Base-by-base conservation (phyloP, 805 yeast species). In the Yarrowia sp. region DNA sequence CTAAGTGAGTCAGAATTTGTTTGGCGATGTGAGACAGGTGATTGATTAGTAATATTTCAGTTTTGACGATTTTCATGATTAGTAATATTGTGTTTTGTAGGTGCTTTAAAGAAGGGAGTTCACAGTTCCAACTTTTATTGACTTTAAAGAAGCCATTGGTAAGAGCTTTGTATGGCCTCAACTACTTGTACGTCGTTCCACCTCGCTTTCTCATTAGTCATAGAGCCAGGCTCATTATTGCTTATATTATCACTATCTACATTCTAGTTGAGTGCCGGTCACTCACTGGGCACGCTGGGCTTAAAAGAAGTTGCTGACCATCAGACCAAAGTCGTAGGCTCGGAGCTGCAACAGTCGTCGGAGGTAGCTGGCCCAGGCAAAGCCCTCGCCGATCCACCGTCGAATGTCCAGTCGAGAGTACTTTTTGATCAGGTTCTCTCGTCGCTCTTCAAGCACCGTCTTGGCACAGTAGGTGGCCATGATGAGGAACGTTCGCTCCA, bases 401-500 rank as follows among this genome's bases (percentile, higher is more conserved):
- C 50, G 44, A 1, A 73, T 12, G n/a, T 70, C 66, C 71, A 73
- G 70, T 1, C 55, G 30, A 10, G 67, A 67, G 46, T 71, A 73
- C 39, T 68, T 44, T 8, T 47, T 30, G 33, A 73, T 61, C 7
- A 79, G 76, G 10, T 68, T 66, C 69, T 87, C 91, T 19, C 77
- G 74, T 3, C 85, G 83, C 73, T 91, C 97, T n/a, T 82, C 82
- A 72, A 86, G 90, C 0, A 91, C 94, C 0, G 92, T 86, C 30
- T 80, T 79, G 0, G 98, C 93, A 79, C 98, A 95, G 76, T 95
- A 94, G 39, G 86, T 85, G 1, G 97, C 95, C 89, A 95, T 84
- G 50, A 95, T 91, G 71, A 93, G 79, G 72, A 95, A 94, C 0
- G 97, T 90, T 61, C 97, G 81, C 74, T 91, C 94, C 7, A 90